Percentiles rank a stretch among this genome's conserved stretches.
Conservation (phyloP, 2,329 filamentous ascomycete genomes). For the Fusarium sambucinum region DNA sequence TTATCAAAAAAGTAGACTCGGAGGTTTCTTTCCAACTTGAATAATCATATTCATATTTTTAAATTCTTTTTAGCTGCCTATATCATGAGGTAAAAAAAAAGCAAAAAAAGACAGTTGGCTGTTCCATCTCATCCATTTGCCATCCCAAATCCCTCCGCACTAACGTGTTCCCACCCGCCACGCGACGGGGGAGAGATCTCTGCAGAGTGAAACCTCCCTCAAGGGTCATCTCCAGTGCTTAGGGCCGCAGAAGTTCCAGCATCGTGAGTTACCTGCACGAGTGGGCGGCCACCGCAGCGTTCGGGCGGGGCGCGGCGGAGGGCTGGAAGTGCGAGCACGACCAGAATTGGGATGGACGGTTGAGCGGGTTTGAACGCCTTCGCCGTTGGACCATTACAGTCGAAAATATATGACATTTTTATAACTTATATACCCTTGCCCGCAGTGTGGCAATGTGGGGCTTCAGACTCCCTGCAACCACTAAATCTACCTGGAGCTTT, state of each 20-base stretch:
- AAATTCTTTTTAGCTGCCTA: not conserved
- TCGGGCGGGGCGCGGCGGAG: conserved; percentile 74
- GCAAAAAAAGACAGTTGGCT: conserved; percentile 60
- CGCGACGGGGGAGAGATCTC: conserved; percentile 76
- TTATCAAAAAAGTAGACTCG: not conserved
- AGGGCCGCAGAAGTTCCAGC: conserved; percentile 64
- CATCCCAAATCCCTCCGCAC: conserved; percentile 68
- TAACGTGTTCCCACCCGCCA: conserved; percentile 77
- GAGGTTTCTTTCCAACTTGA: not conserved
- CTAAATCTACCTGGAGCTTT: not conserved
- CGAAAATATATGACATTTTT: conserved; percentile 41
- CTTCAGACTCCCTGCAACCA: not conserved
- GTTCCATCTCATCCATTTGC: conserved; percentile 65
- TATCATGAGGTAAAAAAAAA: conserved; percentile 46
- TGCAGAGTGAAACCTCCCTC: conserved; percentile 80
- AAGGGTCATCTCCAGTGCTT: conserved; percentile 77
- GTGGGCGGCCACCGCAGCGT: conserved; percentile 74
- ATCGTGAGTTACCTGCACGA: conserved; percentile 76
- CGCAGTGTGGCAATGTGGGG: not conserved
- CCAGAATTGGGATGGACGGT: conserved; percentile 62
- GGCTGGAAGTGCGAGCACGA: conserved; percentile 56
- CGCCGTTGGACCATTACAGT: conserved; percentile 74
- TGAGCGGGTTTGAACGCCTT: conserved; percentile 67
- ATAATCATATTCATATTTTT: conserved; percentile 9
- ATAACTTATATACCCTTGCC: conserved; percentile 41